A percentile compares a stretch with the other conserved stretches of the same genome.
Conservation (phyloP, 495 filamentous ascomycete species). For the Lophiotrema nucula region DNA sequence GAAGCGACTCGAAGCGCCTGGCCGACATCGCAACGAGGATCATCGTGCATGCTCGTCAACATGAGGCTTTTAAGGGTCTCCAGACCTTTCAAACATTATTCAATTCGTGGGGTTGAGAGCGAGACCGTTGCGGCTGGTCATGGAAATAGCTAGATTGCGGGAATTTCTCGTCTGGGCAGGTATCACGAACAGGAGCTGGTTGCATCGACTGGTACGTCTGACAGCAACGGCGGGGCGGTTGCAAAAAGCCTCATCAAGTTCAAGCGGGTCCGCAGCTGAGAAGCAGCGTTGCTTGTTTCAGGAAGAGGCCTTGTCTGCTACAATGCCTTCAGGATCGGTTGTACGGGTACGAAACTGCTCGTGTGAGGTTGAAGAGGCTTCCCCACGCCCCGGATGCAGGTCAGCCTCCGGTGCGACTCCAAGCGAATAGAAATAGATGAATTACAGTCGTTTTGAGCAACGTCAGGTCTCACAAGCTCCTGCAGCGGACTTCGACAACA, state of each 20-base stretch:
- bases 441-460: background rate
- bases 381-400: constrained; percentile 14
- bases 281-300: too few relatives aligned
- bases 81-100: background rate
- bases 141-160: background rate
- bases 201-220: too few relatives aligned
- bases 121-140: background rate
- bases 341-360: too few relatives aligned
- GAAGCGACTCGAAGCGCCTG: background rate
- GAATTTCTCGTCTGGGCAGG: too few relatives aligned
- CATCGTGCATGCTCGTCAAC: constrained; percentile 2
- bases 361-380: background rate
- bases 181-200: too few relatives aligned
- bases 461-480: too few relatives aligned
- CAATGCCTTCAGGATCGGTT: too few relatives aligned
- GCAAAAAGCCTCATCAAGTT: background rate
- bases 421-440: constrained; percentile 16
- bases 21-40: constrained; percentile 21
- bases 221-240: too few relatives aligned
- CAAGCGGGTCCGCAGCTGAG: too few relatives aligned
- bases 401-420: background rate
- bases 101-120: constrained; percentile 4
- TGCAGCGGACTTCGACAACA: too few relatives aligned
- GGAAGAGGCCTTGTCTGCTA: too few relatives aligned
- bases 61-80: background rate